Evolutionary conservation across 2,329 filamentous ascomycete species (phyloP).

Genomic region (Fusarium cicatricum): DNA sequence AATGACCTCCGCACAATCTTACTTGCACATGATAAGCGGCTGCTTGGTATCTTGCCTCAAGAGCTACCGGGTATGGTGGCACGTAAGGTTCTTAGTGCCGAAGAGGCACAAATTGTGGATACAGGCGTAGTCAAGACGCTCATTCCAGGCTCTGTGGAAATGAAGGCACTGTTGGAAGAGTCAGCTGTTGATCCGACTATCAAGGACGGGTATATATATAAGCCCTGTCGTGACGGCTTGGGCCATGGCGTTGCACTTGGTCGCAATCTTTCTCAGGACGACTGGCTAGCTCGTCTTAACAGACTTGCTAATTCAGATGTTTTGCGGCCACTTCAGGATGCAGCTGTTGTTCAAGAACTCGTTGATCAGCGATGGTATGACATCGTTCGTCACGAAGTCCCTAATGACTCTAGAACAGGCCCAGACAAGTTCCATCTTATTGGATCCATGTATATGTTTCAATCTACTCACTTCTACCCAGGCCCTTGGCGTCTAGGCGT

Average conservation of each 20-base stretch:
- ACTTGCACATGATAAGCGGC: slow-evolving; percentile 25
- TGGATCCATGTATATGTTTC: slow-evolving; percentile 25
- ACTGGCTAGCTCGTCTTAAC: slow-evolving; percentile 9
- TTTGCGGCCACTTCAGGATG: slow-evolving; percentile 10
- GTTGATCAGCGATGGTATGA: slow-evolving; percentile 27
- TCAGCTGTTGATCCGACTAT: background rate
- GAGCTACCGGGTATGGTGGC: slow-evolving; percentile 18
- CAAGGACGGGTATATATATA: slow-evolving; percentile 12
- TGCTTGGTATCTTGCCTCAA: slow-evolving; percentile 20
- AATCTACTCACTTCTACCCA: slow-evolving; percentile 2
- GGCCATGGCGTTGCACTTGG: slow-evolving; percentile 19
- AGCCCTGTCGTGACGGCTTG: slow-evolving; percentile 23
- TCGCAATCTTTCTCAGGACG: slow-evolving; percentile 7
- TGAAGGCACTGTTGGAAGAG: background rate
- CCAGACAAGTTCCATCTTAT: slow-evolving; percentile 25
- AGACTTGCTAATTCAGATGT: slow-evolving; percentile 7
- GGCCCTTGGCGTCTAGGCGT: slow-evolving; percentile 18
- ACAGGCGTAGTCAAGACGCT: slow-evolving; percentile 12
- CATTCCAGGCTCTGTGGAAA: slow-evolving; percentile 6
- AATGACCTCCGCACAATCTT: slow-evolving; percentile 27
- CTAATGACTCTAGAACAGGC: slow-evolving; percentile 5
- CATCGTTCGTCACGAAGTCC: slow-evolving; percentile 20
- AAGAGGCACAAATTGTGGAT: slow-evolving; percentile 9
- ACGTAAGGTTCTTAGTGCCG: slow-evolving; percentile 9
- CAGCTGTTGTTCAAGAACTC: slow-evolving; percentile 23